A percentile compares a stretch with the other conserved stretches of the same genome.
These are phyloP conservation scores for Nannochloropsis salina DNA, from an alignment of 108 stramenopile species.

Conservation along the genomic window DNA sequence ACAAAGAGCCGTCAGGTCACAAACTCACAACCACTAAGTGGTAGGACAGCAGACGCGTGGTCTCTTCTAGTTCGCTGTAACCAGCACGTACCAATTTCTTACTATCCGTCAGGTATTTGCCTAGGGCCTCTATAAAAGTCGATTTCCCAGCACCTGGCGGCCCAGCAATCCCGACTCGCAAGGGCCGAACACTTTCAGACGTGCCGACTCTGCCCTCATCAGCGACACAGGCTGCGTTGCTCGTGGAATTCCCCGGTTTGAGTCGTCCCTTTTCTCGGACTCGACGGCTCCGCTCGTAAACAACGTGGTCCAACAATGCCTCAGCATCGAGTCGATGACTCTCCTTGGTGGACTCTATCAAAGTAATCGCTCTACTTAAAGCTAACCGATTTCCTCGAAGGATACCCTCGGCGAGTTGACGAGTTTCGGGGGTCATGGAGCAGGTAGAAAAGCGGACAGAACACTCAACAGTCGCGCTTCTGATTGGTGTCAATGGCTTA, in stretches of 20 bases:
- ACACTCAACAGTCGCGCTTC: no score
- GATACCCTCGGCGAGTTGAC: conserved; percentile 36
- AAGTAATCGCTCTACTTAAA: conserved; percentile 43
- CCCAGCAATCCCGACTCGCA: conserved; percentile 60
- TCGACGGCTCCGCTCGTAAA: conserved; percentile 14
- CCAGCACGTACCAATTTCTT: neutral
- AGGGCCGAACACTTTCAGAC: neutral
- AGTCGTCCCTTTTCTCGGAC: neutral
- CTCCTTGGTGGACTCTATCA: conserved; percentile 35
- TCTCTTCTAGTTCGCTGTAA: neutral
- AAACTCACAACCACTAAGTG: neutral
- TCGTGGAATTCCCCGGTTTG: neutral
- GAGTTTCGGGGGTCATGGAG: neutral
- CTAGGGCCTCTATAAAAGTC: conserved; percentile 53
- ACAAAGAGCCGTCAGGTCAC: conserved; percentile 29
- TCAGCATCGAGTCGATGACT: conserved; percentile 27
- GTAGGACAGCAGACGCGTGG: neutral
- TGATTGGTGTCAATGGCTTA: no score
- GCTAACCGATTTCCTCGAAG: conserved; percentile 29
- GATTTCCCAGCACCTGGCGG: conserved; percentile 62
- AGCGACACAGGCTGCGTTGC: neutral
- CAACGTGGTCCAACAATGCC: conserved; percentile 29
- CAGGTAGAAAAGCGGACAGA: neutral
- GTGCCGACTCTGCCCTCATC: neutral
- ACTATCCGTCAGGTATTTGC: neutral